Conservation (phyloP, 371 early-diverging fungal genomes). For the Rhizoclosmatium hyalinum region DNA sequence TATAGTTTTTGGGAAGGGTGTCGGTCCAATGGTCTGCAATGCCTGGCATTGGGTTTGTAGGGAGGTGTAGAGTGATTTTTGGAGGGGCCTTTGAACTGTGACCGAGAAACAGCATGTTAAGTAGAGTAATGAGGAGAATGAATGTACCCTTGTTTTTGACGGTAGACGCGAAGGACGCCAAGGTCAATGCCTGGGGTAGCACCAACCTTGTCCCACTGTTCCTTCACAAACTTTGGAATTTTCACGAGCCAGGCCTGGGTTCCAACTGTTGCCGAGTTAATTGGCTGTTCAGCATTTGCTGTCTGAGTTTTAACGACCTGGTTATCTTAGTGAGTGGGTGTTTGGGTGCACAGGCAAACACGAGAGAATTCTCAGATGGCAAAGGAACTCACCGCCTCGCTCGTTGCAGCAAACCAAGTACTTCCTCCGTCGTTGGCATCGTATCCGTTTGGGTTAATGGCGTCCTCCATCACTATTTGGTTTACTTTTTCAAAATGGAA, state of each 20-base stretch:
- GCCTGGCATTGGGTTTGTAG: slow-evolving; percentile 18
- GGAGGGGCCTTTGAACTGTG: slow-evolving; percentile 16
- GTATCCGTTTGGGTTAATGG: too few species aligned
- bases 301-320: slow-evolving; percentile 7
- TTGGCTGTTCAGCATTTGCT: slow-evolving; percentile 4
- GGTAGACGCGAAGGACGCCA: slow-evolving; percentile 80
- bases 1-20: slow-evolving; percentile 77
- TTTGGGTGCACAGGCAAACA: too few species aligned
- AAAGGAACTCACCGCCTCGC: too few species aligned
- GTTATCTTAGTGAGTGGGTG: too few species aligned
- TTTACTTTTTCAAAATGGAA: too few species aligned
- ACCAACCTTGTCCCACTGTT: slow-evolving; percentile 76
- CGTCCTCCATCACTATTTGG: too few species aligned
- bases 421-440: too few species aligned
- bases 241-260: slow-evolving; percentile 91
- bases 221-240: slow-evolving; percentile 86
- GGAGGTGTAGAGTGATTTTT: slow-evolving; percentile 40
- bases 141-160: neutral
- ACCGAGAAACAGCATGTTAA: neutral
- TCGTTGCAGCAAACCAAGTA: too few species aligned
- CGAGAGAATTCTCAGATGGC: too few species aligned
- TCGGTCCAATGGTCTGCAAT: slow-evolving; percentile 33
- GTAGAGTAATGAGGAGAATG: neutral
- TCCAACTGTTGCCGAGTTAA: slow-evolving; percentile 27
- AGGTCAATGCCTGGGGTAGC: slow-evolving; percentile 70